A percentile compares a stretch with the other conserved stretches of the same genome.
Conservation (phyloP, 108 stramenopile genomes). For the Pseudonitzschia multistriata region DNA sequence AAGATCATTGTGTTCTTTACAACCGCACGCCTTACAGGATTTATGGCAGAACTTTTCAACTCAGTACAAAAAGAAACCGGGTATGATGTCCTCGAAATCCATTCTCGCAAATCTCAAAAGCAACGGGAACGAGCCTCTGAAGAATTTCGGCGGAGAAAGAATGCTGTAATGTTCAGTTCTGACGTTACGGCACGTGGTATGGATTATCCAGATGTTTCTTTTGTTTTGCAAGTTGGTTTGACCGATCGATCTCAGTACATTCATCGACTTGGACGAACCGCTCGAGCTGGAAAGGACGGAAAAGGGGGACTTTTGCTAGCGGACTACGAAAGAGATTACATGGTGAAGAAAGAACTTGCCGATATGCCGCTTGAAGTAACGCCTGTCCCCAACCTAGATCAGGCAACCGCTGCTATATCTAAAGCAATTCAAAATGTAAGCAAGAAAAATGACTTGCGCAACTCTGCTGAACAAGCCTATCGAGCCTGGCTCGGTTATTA, state of each 20-base stretch:
- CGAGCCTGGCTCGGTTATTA: conserved; percentile 88
- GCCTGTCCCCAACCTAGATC: conserved; percentile 17
- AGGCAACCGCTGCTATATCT: background rate
- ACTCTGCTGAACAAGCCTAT: conserved; percentile 49
- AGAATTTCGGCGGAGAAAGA: conserved; percentile 47
- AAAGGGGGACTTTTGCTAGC: conserved; percentile 51
- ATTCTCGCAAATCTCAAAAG: conserved; percentile 82
- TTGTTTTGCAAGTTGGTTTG: conserved; percentile 76
- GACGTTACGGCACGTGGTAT: conserved; percentile 89
- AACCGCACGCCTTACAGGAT: conserved; percentile 79
- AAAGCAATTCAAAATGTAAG: conserved; percentile 10
- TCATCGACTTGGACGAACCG: conserved; percentile 92
- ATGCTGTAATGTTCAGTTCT: conserved; percentile 65
- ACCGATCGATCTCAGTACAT: conserved; percentile 85
- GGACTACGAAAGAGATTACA: conserved; percentile 43
- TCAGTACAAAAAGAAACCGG: conserved; percentile 33
- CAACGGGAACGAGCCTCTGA: conserved; percentile 59
- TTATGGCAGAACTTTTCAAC: conserved; percentile 82
- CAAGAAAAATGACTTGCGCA: conserved; percentile 15
- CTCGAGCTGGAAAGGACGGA: conserved; percentile 74
- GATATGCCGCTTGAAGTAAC: conserved; percentile 45
- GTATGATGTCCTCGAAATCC: conserved; percentile 73
- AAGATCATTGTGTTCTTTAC: conserved; percentile 88
- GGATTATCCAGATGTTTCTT: conserved; percentile 57
- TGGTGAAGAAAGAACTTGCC: conserved; percentile 37